A percentile compares a stretch with the other conserved stretches of the same genome.
Conservation (phyloP, 352 stramenopile species). For the Phytophthora chlamydospora region DNA sequence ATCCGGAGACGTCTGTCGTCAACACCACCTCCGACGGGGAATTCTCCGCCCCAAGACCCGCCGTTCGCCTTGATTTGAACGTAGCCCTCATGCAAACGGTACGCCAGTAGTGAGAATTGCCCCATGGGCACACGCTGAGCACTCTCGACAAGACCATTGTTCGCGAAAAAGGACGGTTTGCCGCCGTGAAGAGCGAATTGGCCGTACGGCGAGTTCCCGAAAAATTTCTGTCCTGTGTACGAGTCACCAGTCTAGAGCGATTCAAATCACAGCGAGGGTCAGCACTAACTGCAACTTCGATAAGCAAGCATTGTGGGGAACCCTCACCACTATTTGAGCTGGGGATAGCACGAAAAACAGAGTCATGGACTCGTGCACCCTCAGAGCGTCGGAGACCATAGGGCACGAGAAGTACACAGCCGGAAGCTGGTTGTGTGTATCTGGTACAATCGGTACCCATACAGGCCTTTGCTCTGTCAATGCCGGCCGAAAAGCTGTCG, state of each 20-base stretch:
- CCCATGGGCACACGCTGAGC: conserved; percentile 20
- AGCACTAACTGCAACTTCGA: neutral
- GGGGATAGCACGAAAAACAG: conserved; percentile 69
- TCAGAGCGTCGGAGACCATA: conserved; percentile 37
- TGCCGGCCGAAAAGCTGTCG: conserved; percentile 16
- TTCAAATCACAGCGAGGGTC: conserved; percentile 1
- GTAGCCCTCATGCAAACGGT: conserved; percentile 48
- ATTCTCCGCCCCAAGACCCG: conserved; percentile 30
- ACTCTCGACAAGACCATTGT: conserved; percentile 47
- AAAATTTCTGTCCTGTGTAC: conserved; percentile 67
- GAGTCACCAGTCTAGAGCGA: conserved; percentile 36
- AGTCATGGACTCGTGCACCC: conserved; percentile 64
- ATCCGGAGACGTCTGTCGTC: conserved; percentile 38
- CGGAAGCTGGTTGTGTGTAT: conserved; percentile 38
- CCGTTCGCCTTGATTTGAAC: conserved; percentile 59
- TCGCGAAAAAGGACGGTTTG: conserved; percentile 64
- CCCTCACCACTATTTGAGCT: conserved; percentile 46
- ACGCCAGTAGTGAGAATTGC: conserved; percentile 46
- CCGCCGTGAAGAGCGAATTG: conserved; percentile 68
- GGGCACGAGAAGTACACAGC: conserved; percentile 60
- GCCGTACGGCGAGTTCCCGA: conserved; percentile 69
- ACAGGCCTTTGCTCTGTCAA: conserved; percentile 30
- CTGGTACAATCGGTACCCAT: conserved; percentile 34
- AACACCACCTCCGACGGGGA: conserved; percentile 6
- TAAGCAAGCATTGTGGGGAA: neutral